Evolutionary conservation across 352 stramenopile genomes (phyloP).

Genomic region (Pythium diclinum): DNA sequence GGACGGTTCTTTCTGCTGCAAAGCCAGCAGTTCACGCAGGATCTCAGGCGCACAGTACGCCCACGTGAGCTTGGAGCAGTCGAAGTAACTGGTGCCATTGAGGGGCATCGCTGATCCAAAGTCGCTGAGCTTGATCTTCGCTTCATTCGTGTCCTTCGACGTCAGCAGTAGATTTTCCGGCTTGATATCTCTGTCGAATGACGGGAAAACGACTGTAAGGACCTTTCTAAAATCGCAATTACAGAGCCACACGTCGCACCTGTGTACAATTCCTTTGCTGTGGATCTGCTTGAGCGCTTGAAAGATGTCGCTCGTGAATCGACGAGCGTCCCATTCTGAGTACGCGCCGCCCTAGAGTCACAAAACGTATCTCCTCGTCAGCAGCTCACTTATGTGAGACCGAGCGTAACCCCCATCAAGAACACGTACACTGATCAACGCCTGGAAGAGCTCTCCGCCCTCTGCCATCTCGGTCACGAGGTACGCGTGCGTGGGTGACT

Average conservation of each 20-base stretch:
- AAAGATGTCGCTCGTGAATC: slow-evolving; percentile 49
- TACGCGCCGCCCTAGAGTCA: slow-evolving; percentile 54
- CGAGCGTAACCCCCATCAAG: too few species aligned
- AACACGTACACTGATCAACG: slow-evolving; percentile 44
- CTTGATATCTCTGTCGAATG: slow-evolving; percentile 56
- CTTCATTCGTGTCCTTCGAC: slow-evolving; percentile 55
- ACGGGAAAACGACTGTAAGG: neutral
- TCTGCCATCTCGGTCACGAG: slow-evolving; percentile 58
- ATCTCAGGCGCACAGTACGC: slow-evolving; percentile 71
- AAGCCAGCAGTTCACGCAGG: slow-evolving; percentile 29
- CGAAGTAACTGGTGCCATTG: slow-evolving; percentile 44
- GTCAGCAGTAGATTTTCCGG: slow-evolving; percentile 86
- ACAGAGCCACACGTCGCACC: slow-evolving; percentile 39
- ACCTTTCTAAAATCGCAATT: too few species aligned
- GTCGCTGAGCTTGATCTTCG: slow-evolving; percentile 79
- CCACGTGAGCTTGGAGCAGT: slow-evolving; percentile 47
- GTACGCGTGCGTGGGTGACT: slow-evolving; percentile 48
- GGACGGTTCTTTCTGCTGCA: slow-evolving; percentile 14
- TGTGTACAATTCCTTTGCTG: slow-evolving; percentile 63
- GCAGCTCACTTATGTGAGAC: neutral
- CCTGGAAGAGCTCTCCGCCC: slow-evolving; percentile 68
- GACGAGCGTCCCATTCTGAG: slow-evolving; percentile 65
- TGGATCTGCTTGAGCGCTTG: slow-evolving; percentile 65
- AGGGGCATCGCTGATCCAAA: slow-evolving; percentile 74
- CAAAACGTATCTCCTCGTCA: neutral